Conservation (phyloP, 1,284 basidiomycete species). For the Ganoderma leucocontextum region DNA sequence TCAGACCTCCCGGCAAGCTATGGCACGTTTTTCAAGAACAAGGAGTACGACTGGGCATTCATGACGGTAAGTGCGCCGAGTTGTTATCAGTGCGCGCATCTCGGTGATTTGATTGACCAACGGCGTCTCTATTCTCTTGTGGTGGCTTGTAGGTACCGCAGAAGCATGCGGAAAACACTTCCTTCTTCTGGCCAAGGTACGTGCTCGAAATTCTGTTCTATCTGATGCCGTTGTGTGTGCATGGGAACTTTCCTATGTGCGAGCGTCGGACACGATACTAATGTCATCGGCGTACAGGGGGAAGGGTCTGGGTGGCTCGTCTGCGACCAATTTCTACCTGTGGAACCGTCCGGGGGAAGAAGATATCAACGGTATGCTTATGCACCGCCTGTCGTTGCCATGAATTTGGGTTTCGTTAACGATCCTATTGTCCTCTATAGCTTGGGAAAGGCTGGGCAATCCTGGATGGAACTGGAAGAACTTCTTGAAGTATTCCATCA, state of each 20-base stretch:
- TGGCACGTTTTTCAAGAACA: conserved; percentile 16
- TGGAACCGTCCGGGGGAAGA: conserved; percentile 40
- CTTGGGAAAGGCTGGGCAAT: conserved; percentile 45
- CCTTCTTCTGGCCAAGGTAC: conserved; percentile 21
- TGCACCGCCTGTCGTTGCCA: not conserved
- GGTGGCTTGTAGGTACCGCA: conserved; percentile 14
- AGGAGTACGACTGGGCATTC: conserved; percentile 23
- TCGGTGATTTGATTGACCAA: not conserved
- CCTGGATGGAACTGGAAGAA: conserved; percentile 53
- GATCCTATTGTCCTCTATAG: conserved; percentile 22
- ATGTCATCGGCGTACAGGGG: conserved; percentile 26
- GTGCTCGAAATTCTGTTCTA: not conserved
- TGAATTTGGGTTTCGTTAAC: not conserved
- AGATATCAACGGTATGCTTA: conserved; percentile 42
- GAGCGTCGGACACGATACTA: not conserved
- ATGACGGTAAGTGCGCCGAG: conserved; percentile 14
- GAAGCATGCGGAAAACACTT: conserved; percentile 17
- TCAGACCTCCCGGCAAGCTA: conserved; percentile 21
- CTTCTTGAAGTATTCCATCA: conserved; percentile 45
- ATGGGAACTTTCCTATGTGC: not conserved
- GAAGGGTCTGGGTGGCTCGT: conserved; percentile 37
- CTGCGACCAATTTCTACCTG: conserved; percentile 35
- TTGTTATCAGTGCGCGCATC: conserved; percentile 1
- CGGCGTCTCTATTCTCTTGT: not conserved
- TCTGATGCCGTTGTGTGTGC: not conserved